Base-by-base conservation (phyloP, 768 basidiomycete genomes). In the Leccinum uliginosum region DNA sequence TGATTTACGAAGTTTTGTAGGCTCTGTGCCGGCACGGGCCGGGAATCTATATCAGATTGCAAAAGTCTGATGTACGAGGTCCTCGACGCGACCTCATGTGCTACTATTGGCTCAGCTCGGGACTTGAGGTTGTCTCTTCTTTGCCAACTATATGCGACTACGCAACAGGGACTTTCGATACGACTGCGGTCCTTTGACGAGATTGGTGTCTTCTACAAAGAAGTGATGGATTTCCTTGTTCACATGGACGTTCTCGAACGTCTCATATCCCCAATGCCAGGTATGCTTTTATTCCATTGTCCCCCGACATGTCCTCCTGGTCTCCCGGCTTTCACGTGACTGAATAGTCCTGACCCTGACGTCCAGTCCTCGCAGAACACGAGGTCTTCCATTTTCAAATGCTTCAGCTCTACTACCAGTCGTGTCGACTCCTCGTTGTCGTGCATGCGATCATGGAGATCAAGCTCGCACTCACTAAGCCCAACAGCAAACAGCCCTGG, bases 321-420 rank as follows among this genome's bases (percentile, higher is more conserved):
- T 40, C 49, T 49, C 48, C 50, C 29, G 29, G 35, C n/a, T 21
- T 48, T 45, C 29, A 1, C 23, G 24, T 32, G 11, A 48, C 50
- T 40, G 52, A 49, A 45, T 59, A 59, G 58, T 59, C 62, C 65
- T 61, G 56, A 65, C 65, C 58, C 66, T 65, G 38, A 64, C 58
- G 30, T 48, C 21, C 54, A 81, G 80, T 80, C 54, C 64, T 77
- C 48, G 69, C 74, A 58, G 72, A 74, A 55, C 60, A 74, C 51
- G 80, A 81, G 58, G 61, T 59, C 30, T 77, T 78, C 57, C 71
- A 79, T 58, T 75, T 74, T 53, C 69, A 73, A 24, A 76, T 78
- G 68, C 67, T 78, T 32, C 61, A 71, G 10, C 63, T 78, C 38
- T 71, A 76, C 53, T 78, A 73, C 57, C 69, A 77, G 46, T 73